phyloP scores from a whole-genome alignment of 2,329 filamentous ascomycete species.

The Ophiostoma ulmi region DNA sequence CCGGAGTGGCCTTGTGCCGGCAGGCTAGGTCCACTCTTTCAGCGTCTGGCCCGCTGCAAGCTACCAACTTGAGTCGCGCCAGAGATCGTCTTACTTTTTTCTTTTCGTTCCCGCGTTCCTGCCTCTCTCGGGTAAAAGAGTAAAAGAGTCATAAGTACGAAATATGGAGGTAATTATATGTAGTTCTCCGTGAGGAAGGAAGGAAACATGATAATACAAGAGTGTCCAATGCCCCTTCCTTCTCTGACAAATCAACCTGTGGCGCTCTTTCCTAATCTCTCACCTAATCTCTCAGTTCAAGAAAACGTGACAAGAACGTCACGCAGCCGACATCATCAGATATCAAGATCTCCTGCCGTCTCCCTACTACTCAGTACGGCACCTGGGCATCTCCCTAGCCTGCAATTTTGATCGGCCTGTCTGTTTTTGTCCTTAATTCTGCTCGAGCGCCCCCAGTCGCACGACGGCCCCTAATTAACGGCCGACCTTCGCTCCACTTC shows the following conservation, averaged over 20 bases:
- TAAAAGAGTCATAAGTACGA: no score
- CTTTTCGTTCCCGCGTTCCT: constrained; percentile 12
- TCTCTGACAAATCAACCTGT: background rate
- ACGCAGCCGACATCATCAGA: constrained; percentile 7
- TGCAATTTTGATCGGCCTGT: constrained; percentile 18
- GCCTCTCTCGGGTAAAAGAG: background rate
- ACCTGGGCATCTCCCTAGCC: background rate
- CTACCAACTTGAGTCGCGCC: constrained; percentile 7
- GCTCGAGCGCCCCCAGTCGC: constrained; percentile 21
- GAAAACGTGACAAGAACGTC: constrained; percentile 1
- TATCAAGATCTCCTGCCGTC: constrained; percentile 7
- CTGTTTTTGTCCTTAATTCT: background rate
- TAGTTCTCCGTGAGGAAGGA: background rate
- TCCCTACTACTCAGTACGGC: constrained; percentile 1
- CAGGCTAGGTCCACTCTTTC: constrained; percentile 14
- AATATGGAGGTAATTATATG: no score
- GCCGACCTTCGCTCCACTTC: constrained; percentile 26
- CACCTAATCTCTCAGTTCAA: background rate
- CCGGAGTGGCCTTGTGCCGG: constrained; percentile 9
- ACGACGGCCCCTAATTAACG: constrained; percentile 25
- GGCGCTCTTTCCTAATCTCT: background rate
- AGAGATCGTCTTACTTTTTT: constrained; percentile 15
- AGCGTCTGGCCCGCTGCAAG: constrained; percentile 5
- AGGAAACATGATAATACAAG: background rate
- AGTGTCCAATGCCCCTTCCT: background rate